Conservation (phyloP, 177 flowering plant species). For the Vitis hybrid region DNA sequence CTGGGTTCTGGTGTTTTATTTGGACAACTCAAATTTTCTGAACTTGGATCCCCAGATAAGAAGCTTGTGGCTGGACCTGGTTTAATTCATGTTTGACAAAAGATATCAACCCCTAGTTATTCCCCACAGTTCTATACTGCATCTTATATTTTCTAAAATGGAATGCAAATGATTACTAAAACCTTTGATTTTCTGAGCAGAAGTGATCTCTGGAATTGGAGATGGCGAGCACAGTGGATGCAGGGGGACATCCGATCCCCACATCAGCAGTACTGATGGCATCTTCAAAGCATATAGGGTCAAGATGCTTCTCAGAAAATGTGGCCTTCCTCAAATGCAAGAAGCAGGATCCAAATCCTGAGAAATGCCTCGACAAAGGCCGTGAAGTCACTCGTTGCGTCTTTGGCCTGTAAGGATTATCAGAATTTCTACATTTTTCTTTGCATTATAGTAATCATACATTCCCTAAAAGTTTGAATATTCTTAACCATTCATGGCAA, state of each 20-base stretch:
- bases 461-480: too few relatives aligned
- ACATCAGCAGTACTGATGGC: constrained; percentile 82
- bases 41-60: too few relatives aligned
- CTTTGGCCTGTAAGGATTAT: constrained; percentile 52
- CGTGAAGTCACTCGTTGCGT: constrained; percentile 83
- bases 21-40: too few relatives aligned
- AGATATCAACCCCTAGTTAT: too few relatives aligned
- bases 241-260: constrained; percentile 71
- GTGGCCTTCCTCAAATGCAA: constrained; percentile 83
- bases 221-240: constrained; percentile 67
- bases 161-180: too few relatives aligned
- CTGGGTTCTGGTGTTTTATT: too few relatives aligned
- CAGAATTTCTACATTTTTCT: background rate
- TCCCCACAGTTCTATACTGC: too few relatives aligned
- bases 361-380: constrained; percentile 93
- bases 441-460: too few relatives aligned
- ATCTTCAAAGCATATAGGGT: constrained; percentile 78
- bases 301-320: constrained; percentile 61
- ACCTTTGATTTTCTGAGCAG: background rate
- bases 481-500: too few relatives aligned
- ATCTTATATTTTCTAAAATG: too few relatives aligned
- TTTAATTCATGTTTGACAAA: too few relatives aligned
- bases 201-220: background rate
- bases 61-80: too few relatives aligned
- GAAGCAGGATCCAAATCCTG: constrained; percentile 88